Conservation (phyloP, 805 yeast species). For the Candida nonsorbophila region DNA sequence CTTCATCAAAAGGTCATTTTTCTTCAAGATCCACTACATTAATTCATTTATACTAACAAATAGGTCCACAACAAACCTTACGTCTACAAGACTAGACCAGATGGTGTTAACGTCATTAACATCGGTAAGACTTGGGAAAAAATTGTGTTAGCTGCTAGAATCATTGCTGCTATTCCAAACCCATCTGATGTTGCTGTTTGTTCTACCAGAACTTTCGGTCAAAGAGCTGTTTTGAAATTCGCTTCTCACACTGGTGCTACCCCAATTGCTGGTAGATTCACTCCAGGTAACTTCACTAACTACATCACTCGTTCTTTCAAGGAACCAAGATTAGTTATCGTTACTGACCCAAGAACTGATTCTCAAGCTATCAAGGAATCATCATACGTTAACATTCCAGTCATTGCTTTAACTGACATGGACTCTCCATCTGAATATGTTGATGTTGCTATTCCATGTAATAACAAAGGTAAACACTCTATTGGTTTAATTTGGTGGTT, state of each 20-base stretch:
- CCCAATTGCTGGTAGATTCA: slow-evolving; percentile 99
- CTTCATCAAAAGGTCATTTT: not conserved
- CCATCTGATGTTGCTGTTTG: slow-evolving; percentile 97
- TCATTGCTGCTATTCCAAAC: slow-evolving; percentile 99
- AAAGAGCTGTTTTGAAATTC: slow-evolving; percentile 99
- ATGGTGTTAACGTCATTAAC: slow-evolving; percentile 98
- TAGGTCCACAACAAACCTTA: slow-evolving; percentile 95
- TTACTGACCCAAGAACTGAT: slow-evolving; percentile 99
- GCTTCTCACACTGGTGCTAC: slow-evolving; percentile 99
- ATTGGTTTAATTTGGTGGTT: slow-evolving; percentile 99
- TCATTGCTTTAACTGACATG: slow-evolving; percentile 96
- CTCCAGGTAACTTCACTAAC: slow-evolving; percentile 99
- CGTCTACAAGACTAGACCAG: slow-evolving; percentile 98
- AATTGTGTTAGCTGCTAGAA: slow-evolving; percentile 98
- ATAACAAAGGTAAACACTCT: slow-evolving; percentile 99
- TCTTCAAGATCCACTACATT: not conserved
- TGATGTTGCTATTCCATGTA: slow-evolving; percentile 99
- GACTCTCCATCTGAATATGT: slow-evolving; percentile 99
- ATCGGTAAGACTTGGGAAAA: slow-evolving; percentile 99
- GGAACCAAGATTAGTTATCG: slow-evolving; percentile 99
- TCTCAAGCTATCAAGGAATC: slow-evolving; percentile 99
- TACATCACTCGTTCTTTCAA: slow-evolving; percentile 99
- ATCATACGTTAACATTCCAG: slow-evolving; percentile 99
- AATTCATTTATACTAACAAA: slow-evolving; percentile 13
- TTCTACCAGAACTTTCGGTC: slow-evolving; percentile 99